A percentile compares a stretch with the other conserved stretches of the same genome.
Evolutionary conservation across 192 early-diverging fungal species (phyloP).

Genomic region (Umbelopsis sp.): DNA sequence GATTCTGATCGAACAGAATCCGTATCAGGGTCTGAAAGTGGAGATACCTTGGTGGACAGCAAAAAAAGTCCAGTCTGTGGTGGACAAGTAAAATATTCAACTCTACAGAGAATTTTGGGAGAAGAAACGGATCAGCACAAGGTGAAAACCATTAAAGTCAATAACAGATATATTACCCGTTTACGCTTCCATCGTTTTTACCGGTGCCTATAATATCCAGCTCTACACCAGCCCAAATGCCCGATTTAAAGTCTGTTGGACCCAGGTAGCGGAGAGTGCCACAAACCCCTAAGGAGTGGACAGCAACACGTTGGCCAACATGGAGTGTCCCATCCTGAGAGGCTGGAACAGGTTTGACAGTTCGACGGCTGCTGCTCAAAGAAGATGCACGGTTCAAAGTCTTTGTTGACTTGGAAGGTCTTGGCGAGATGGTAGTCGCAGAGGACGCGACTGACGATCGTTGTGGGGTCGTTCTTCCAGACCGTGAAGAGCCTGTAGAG

Average conservation of each 20-base stretch:
- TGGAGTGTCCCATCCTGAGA: neutral
- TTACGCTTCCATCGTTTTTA: conserved; percentile 79
- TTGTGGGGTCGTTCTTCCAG: conserved; percentile 14
- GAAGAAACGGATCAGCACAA: neutral
- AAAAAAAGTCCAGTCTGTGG: conserved; percentile 74
- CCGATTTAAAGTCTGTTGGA: conserved; percentile 71
- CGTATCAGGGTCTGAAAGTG: conserved; percentile 22
- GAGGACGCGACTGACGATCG: neutral
- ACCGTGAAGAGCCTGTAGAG: neutral
- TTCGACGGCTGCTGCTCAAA: neutral
- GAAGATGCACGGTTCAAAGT: conserved; percentile 8
- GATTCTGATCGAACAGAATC: conserved; percentile 31
- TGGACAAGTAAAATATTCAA: conserved; percentile 71
- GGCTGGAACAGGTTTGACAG: neutral
- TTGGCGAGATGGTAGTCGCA: conserved; percentile 18
- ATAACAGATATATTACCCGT: conserved; percentile 46
- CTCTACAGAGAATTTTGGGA: conserved; percentile 36
- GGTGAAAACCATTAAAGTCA: neutral
- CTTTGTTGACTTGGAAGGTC: conserved; percentile 6
- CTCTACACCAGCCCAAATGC: conserved; percentile 81
- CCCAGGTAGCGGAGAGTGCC: conserved; percentile 78
- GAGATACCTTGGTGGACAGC: conserved; percentile 57
- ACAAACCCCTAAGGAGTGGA: conserved; percentile 57
- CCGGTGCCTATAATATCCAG: conserved; percentile 71
- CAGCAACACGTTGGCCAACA: conserved; percentile 64